Evolutionary conservation across 768 basidiomycete species (phyloP), one percentile per base, ranked within the genome.

Genomic region (Boletales sp.): DNA sequence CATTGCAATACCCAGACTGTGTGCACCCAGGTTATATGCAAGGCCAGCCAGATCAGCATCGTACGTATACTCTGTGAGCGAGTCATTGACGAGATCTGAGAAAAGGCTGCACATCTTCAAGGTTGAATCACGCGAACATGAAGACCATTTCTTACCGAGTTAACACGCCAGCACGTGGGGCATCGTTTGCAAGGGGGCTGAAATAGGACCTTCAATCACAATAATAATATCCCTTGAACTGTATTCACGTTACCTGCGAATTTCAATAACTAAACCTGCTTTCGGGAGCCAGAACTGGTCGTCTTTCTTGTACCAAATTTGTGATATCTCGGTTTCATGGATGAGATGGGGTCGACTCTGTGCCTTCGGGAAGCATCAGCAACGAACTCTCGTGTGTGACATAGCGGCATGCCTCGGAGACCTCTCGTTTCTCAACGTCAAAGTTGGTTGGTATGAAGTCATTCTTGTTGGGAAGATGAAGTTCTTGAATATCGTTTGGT

Each of bases 281-380:
- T 90, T 91, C 0, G 96, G 96, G 10, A 95, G 82, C 88, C 92
- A 95, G 74, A 96, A 99, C 53, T 76, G 80, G 67, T 99, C 95
- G 65, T 99, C 96, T 64, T 94, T 94, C 75, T 99, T 99, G 71
- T 94, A 82, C 94, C 95, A 99, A 4, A 98, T 71, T 12, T 84
- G 78, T 5, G 86, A 87, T 25, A 86, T 59, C 0, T 80, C 71
- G 0, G 83, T 88, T 66, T 94, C 80, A 31, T 81, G 73, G 48
- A 98, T 79, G 51, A 94, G 78, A 51, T 79, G 73, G 4, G 95
- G 94, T 12, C 88, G 79, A 51, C 79, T 81, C 51, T 78, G 69
- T 25, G 89, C 87, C 91, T 95, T 61, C 51, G 44, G 30, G 51
- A 38, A 42, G 49, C 19, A 19, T 53, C n/a, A 43, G 46, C 14